Conservation (phyloP, 495 filamentous ascomycete genomes). For the Cetradonia linearis region DNA sequence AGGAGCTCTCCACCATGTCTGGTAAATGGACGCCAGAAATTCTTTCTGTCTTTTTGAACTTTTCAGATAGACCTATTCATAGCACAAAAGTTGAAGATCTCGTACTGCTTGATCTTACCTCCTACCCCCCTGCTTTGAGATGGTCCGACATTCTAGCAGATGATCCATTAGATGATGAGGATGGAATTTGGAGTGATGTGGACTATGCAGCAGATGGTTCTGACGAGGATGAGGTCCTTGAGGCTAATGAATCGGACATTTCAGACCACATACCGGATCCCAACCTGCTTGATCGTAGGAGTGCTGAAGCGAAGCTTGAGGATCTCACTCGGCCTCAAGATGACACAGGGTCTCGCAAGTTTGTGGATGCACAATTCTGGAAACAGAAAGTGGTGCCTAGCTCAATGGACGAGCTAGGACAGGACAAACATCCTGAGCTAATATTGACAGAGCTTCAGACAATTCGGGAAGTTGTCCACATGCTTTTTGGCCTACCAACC, state of each 20-base stretch:
- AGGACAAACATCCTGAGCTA: conserved; percentile 29
- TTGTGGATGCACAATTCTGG: conserved; percentile 59
- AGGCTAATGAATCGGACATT: background rate
- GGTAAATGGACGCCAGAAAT: conserved; percentile 65
- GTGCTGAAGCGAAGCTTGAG: conserved; percentile 12
- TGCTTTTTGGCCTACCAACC: conserved; percentile 72
- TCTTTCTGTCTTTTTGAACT: conserved; percentile 65
- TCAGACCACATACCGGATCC: background rate
- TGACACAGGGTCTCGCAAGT: conserved; percentile 8
- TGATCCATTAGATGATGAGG: conserved; percentile 58
- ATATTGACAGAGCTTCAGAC: conserved; percentile 61
- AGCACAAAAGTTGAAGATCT: conserved; percentile 55
- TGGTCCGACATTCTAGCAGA: conserved; percentile 69
- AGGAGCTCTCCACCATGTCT: conserved; percentile 42
- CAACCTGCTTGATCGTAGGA: background rate
- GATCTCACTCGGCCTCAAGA: background rate
- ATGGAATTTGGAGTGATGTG: conserved; percentile 67
- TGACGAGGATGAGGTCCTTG: conserved; percentile 33
- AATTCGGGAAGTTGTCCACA: conserved; percentile 69
- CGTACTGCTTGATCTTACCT: conserved; percentile 36
- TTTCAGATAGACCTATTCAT: conserved; percentile 70
- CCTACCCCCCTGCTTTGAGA: conserved; percentile 41
- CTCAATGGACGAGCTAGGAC: conserved; percentile 20
- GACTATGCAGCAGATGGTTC: conserved; percentile 61
- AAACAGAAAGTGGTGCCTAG: conserved; percentile 30